Percentiles rank a stretch among this genome's conserved stretches.
phyloP scores from a whole-genome alignment of 345 rosid species.

The Kandelia obovata region DNA sequence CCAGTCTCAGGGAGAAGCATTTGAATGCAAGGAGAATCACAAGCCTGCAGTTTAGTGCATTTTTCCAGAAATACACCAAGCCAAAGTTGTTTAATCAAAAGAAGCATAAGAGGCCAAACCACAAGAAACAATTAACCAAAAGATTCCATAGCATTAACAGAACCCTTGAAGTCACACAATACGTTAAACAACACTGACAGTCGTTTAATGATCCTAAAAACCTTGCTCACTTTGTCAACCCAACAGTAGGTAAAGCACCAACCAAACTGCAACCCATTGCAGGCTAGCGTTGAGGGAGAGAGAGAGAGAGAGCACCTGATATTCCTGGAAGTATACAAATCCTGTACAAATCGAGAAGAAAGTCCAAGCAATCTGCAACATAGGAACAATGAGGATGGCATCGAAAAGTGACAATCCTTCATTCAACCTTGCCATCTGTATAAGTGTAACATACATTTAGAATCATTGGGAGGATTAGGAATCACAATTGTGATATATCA shows the following conservation, averaged over 20 bases:
- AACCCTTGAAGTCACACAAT: too few species aligned
- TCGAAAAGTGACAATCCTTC: constrained; percentile 88
- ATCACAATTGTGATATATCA: background rate
- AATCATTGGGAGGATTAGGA: constrained; percentile 3
- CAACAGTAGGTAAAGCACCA: too few species aligned
- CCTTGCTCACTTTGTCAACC: too few species aligned
- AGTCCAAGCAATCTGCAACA: constrained; percentile 99
- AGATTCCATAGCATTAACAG: too few species aligned
- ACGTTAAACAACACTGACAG: too few species aligned
- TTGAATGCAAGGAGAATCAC: background rate
- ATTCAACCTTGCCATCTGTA: constrained; percentile 93
- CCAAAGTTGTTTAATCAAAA: background rate
- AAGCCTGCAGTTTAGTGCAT: background rate
- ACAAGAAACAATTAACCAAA: too few species aligned
- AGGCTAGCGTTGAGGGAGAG: background rate
- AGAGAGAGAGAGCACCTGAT: constrained; percentile 55
- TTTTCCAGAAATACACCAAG: background rate
- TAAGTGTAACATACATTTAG: constrained; percentile 6
- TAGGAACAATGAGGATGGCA: constrained; percentile 97
- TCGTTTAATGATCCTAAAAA: too few species aligned
- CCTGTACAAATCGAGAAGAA: constrained; percentile 99
- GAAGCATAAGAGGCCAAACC: too few species aligned
- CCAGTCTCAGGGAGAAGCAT: background rate
- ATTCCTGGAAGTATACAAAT: constrained; percentile 95
- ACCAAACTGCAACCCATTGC: too few species aligned